Evolutionary conservation across 1,284 basidiomycete genomes (phyloP), one percentile per base, ranked within the genome.

Genomic region (Cystobasidium sp.): DNA sequence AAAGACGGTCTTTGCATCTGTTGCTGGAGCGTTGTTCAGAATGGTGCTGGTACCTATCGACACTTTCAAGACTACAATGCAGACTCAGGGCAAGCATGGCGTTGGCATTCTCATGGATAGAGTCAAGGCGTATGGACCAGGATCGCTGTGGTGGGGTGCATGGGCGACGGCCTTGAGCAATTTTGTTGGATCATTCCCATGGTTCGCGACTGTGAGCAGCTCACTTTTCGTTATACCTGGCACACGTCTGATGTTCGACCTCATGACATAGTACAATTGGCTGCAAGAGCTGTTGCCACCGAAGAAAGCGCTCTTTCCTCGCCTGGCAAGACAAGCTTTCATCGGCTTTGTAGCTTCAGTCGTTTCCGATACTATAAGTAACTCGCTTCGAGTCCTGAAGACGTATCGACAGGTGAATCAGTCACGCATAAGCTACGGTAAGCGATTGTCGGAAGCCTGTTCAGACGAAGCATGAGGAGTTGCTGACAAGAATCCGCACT

Each of bases 401-500:
- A 95, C 93, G 0, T 95, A 94, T 83, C 85, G 93, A 18, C 93
- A 96, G 81, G 91, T 93, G 18, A 88, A 93, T 81, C 88, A 90
- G 75, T 88, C 88, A 3, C 86, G 88, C 44, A 88, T 95, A 16
- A 88, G 89, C 2, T 96, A 95, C 81, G 75, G 84, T 84, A 68
- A 76, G 83, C 80, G 31, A 31, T 22, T 9, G 58, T 16, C 18
- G 14, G 22, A 12, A 2, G 10, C 49, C 66, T 39, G 59, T 59
- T 6, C 59, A 49, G 24, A 5, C n/a, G 9, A 12, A 22, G 67
- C 8, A 14, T 12, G 12, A 49, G 14, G 46, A 14, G 14, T 14
- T 12, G 46, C 46, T 49, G n/a, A 49, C 46, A 3, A 6, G 24
- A 10, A 1, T 12, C 5, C 39, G 24, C 24, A 22, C 2, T 31